Evolutionary conservation across 352 stramenopile genomes (phyloP).

Genomic region (Globisporangium perplexum): DNA sequence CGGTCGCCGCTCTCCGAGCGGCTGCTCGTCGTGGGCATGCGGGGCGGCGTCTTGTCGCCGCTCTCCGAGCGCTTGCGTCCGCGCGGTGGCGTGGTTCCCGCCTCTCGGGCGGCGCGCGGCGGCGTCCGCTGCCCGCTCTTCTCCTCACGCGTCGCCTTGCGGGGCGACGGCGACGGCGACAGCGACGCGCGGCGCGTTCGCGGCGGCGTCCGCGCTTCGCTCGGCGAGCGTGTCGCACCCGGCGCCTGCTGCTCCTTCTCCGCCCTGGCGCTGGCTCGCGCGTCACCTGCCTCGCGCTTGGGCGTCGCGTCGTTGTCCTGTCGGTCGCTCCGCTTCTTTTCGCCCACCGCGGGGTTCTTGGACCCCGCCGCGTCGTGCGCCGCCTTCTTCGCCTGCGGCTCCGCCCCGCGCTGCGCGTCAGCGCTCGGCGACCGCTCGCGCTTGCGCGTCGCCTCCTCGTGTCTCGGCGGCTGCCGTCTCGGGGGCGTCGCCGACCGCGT

Average conservation of each 20-base stretch:
- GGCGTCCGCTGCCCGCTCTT: background rate
- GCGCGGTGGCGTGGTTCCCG: slow-evolving; percentile 1
- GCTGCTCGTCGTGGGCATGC: slow-evolving; percentile 19
- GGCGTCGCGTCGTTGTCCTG: background rate
- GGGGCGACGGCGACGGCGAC: slow-evolving; percentile 2
- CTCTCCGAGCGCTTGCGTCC: slow-evolving; percentile 8
- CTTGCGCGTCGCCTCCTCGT: slow-evolving; percentile 9
- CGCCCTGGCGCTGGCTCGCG: background rate
- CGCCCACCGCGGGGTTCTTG: background rate
- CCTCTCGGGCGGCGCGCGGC: background rate
- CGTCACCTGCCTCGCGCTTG: background rate
- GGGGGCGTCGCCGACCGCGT: slow-evolving; percentile 8
- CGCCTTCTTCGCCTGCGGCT: slow-evolving; percentile 7
- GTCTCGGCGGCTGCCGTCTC: background rate
- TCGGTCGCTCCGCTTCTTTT: background rate
- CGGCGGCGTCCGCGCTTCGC: slow-evolving; percentile 3
- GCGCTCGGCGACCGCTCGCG: slow-evolving; percentile 8
- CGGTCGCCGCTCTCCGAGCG: slow-evolving; percentile 11
- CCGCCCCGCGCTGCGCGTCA: slow-evolving; percentile 1
- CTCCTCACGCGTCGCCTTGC: background rate
- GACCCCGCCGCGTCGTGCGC: background rate
- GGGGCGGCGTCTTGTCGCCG: slow-evolving; percentile 21
- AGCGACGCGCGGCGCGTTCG: slow-evolving; percentile 1
- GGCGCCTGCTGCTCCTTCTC: slow-evolving; percentile 5
- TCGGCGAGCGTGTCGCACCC: slow-evolving; percentile 1